These are phyloP conservation scores for Lodderomyces beijingensis DNA, from an alignment of 1,139 yeast genomes.

Conservation along the genomic window DNA sequence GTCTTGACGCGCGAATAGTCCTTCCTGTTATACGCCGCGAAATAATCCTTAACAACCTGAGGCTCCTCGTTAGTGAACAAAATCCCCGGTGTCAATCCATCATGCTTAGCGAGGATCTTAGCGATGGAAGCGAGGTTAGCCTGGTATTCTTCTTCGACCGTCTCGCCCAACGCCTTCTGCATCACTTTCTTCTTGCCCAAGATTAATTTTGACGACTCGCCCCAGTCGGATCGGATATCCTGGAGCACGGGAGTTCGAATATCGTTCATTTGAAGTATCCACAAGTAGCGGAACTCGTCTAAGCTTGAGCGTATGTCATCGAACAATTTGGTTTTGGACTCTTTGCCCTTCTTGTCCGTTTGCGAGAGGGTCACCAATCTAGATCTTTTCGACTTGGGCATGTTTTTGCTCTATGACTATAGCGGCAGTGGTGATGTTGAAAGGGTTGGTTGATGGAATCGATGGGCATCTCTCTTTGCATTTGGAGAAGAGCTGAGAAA, in stretches of 20 bases:
- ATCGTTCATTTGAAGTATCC: conserved; percentile 85
- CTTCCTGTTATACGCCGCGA: conserved; percentile 67
- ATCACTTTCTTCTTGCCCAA: conserved; percentile 92
- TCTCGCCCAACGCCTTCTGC: conserved; percentile 86
- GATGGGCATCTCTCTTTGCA: too few relatives aligned
- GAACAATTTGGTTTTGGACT: conserved; percentile 84
- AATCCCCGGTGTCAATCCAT: conserved; percentile 74
- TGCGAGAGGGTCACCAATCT: conserved; percentile 92
- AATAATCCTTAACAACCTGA: conserved; percentile 80
- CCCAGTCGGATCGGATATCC: conserved; percentile 88
- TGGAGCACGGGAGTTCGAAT: conserved; percentile 95
- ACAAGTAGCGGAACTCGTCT: conserved; percentile 71
- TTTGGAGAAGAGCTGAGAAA: too few relatives aligned
- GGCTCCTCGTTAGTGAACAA: conserved; percentile 85
- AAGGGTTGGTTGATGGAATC: too few relatives aligned
- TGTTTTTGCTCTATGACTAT: conserved; percentile 17
- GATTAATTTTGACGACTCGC: conserved; percentile 71
- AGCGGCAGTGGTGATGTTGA: not conserved
- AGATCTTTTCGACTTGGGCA: conserved; percentile 96
- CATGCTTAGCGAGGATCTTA: conserved; percentile 26
- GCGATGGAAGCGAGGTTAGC: conserved; percentile 74
- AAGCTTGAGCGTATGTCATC: conserved; percentile 83
- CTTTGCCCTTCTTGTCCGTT: conserved; percentile 93
- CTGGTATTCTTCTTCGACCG: conserved; percentile 84
- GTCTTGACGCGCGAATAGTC: conserved; percentile 92